Evolutionary conservation across 306 rosid genomes (phyloP), one percentile per base, ranked within the genome.

Genomic region (Lupinus albus): DNA sequence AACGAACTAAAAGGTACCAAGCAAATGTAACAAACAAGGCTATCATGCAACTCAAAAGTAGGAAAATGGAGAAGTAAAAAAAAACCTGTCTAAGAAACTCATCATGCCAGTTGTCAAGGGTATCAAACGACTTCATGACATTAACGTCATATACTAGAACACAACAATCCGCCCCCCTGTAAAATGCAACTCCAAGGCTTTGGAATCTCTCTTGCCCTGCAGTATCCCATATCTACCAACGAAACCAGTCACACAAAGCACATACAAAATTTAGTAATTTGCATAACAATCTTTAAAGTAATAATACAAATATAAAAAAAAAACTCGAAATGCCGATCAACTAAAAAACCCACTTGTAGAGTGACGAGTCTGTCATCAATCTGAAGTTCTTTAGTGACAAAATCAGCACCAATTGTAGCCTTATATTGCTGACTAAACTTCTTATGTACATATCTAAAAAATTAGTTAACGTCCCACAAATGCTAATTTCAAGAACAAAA

Each of bases 171-270:
- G 97, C 91, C 56, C 97, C 97, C 78, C 97, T 82, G 67, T 91
- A 91, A 66, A 91, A 91, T 13, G 97, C 86, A 78, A 91, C 94
- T 65, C 97, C 97, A 57, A 91, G 97, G 80, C 97, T 91, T 64
- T 91, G 97, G 72, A 91, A 91, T 65, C 97, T 82, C 53, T 91
- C 97, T 77, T 91, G 97, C 72, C 97, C 97, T 33, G 97, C 97
- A 8, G 97, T 91, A 73, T 91, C 97, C 97, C 97, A 91, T 78
- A 91, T 86, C 97, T 88, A 72, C 76, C 68, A 77, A 60, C 25
- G 13, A 42, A 39, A 11, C 44, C 10, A 45, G 52, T 50, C 33
- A 59, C 47, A 10, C 0, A 45, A 5, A 42, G 13, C 39, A 61
- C 38, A 67, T 30, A 44, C 17, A 48, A 9, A 73, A 56, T 13